Conservation (phyloP, 768 basidiomycete genomes). For the Rhizopogon vulgaris region DNA sequence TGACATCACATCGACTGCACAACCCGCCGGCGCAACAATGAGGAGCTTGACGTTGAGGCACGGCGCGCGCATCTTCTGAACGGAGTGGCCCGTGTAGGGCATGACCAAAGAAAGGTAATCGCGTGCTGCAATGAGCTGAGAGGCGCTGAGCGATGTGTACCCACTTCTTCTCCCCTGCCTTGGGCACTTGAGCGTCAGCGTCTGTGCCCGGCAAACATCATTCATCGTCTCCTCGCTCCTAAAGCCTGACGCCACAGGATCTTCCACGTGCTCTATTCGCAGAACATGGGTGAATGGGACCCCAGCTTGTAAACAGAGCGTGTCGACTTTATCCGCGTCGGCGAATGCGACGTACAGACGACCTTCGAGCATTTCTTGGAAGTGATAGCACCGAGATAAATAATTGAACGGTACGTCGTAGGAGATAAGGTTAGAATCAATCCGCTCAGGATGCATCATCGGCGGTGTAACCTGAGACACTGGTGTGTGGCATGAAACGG, state of each 20-base stretch:
- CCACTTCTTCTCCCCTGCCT: background rate
- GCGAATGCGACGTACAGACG: slow-evolving; percentile 15
- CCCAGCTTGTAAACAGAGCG: slow-evolving; percentile 8
- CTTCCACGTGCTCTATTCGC: slow-evolving; percentile 4
- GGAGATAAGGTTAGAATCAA: background rate
- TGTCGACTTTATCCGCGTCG: slow-evolving; percentile 8
- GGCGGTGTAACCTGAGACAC: background rate
- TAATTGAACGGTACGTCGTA: background rate
- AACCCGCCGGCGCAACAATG: slow-evolving; percentile 20
- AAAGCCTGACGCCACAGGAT: background rate
- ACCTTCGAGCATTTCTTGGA: slow-evolving; percentile 7
- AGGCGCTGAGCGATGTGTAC: slow-evolving; percentile 21
- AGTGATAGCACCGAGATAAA: background rate
- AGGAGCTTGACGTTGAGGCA: slow-evolving; percentile 15
- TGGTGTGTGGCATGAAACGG: background rate
- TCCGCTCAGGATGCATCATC: background rate
- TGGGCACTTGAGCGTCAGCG: slow-evolving; percentile 1
- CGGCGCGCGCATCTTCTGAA: slow-evolving; percentile 3
- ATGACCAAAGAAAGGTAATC: slow-evolving; percentile 38
- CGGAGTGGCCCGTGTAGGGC: slow-evolving; percentile 19
- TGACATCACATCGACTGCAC: slow-evolving; percentile 25
- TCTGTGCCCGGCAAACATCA: background rate
- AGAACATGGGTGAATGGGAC: slow-evolving; percentile 17
- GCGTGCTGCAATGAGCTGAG: slow-evolving; percentile 33
- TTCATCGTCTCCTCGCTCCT: slow-evolving; percentile 1